Conservation (phyloP, 495 filamentous ascomycete species). For the Lasiosphaeria hispida region DNA sequence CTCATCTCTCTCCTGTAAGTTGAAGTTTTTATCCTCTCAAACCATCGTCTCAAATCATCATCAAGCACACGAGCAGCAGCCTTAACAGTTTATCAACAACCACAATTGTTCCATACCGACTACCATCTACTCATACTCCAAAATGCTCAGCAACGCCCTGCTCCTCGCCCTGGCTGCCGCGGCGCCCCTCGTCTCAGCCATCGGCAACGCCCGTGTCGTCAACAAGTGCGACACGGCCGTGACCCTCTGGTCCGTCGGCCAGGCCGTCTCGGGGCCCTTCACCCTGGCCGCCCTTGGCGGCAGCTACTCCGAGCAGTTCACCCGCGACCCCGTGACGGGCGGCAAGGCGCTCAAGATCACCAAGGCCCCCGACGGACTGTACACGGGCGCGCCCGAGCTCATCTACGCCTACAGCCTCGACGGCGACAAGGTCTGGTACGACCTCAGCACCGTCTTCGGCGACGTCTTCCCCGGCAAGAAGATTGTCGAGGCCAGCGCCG, state of each 20-base stretch:
- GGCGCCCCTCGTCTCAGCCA: slow-evolving; percentile 32
- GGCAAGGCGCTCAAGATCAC: slow-evolving; percentile 58
- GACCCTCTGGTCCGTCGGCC: slow-evolving; percentile 58
- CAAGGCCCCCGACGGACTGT: slow-evolving; percentile 47
- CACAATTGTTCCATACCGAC: not conserved
- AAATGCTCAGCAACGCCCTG: slow-evolving; percentile 19
- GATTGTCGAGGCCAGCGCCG: slow-evolving; percentile 39
- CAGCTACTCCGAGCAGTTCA: slow-evolving; percentile 42
- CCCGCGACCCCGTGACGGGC: slow-evolving; percentile 49
- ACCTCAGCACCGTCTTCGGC: slow-evolving; percentile 55
- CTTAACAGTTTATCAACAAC: not conserved
- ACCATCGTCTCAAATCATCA: not conserved
- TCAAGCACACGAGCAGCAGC: not conserved
- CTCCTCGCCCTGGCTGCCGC: slow-evolving; percentile 23
- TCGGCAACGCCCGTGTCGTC: slow-evolving; percentile 50
- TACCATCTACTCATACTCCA: not conserved
- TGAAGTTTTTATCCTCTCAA: too few relatives aligned
- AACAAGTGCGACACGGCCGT: slow-evolving; percentile 51
- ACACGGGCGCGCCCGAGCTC: slow-evolving; percentile 51
- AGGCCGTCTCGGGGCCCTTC: slow-evolving; percentile 38
- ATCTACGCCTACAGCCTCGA: slow-evolving; percentile 56
- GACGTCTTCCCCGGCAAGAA: slow-evolving; percentile 51
- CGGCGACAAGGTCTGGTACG: slow-evolving; percentile 51
- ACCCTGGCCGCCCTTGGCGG: slow-evolving; percentile 38
- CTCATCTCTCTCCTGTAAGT: too few relatives aligned